Evolutionary conservation across 169 alveolate species (phyloP).

Genomic region (Cryptosporidium canis): DNA sequence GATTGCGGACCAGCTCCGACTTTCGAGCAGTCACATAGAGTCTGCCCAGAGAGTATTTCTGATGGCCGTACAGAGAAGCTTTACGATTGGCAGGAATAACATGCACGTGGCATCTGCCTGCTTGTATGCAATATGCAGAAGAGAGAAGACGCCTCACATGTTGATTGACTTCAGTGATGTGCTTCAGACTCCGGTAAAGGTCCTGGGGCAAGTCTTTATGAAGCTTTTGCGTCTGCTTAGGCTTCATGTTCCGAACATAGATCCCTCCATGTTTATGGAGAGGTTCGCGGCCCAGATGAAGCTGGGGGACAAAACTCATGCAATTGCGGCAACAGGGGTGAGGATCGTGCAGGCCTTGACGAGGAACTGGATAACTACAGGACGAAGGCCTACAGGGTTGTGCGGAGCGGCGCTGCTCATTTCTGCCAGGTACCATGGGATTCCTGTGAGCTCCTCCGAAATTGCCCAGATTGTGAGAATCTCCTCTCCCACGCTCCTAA

Average conservation of each 20-base stretch:
- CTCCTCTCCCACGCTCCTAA: slow-evolving; percentile 93
- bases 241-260: slow-evolving; percentile 91
- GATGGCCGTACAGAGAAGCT: slow-evolving; percentile 93
- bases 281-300: slow-evolving; percentile 94
- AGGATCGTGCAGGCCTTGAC: slow-evolving; percentile 96
- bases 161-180: slow-evolving; percentile 95
- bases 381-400: slow-evolving; percentile 98
- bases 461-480: slow-evolving; percentile 93
- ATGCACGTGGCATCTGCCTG: slow-evolving; percentile 94
- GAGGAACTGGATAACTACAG: slow-evolving; percentile 97
- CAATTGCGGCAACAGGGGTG: slow-evolving; percentile 94
- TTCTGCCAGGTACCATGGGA: slow-evolving; percentile 96
- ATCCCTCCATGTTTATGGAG: slow-evolving; percentile 95
- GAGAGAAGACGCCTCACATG: slow-evolving; percentile 92
- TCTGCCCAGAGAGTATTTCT: slow-evolving; percentile 90
- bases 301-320: slow-evolving; percentile 90
- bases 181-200: slow-evolving; percentile 89
- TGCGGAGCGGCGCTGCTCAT: slow-evolving; percentile 99
- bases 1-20: slow-evolving; percentile 85
- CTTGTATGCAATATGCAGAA: slow-evolving; percentile 92
- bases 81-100: slow-evolving; percentile 93
- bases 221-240: slow-evolving; percentile 88
- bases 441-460: slow-evolving; percentile 84
- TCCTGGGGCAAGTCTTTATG: slow-evolving; percentile 88
- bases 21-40: slow-evolving; percentile 86